phyloP scores from a whole-genome alignment of 768 basidiomycete species.

The button mushroom (Agaricus bisporus) region DNA sequence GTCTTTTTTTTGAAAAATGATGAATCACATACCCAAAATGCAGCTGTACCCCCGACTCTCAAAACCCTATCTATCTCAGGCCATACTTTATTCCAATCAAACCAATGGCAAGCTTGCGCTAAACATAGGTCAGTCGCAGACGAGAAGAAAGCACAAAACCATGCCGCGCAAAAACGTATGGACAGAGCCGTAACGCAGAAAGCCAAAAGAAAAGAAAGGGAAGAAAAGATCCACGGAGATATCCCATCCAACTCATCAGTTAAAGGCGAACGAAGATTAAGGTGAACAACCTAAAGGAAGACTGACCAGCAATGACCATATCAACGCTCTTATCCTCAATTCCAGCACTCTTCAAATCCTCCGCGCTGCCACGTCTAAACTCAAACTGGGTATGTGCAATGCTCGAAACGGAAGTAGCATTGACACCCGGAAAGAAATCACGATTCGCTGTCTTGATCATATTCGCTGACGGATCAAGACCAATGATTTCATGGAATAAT shows the following conservation, averaged over 20 bases:
- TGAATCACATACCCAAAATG: conserved; percentile 57
- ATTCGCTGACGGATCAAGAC: conserved; percentile 65
- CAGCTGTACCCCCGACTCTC: conserved; percentile 56
- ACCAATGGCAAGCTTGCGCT: conserved; percentile 85
- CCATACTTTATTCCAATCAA: conserved; percentile 70
- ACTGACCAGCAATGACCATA: conserved; percentile 58
- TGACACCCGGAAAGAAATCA: not conserved
- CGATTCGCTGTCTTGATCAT: conserved; percentile 51
- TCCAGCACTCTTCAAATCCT: conserved; percentile 43
- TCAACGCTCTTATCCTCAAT: conserved; percentile 49
- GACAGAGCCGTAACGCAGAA: not conserved
- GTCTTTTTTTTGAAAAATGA: too few species aligned
- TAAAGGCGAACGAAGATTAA: not conserved
- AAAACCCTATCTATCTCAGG: conserved; percentile 58
- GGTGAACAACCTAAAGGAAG: not conserved
- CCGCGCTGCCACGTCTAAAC: conserved; percentile 38
- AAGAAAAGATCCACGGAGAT: not conserved
- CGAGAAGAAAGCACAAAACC: too few species aligned
- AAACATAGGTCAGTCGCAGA: not conserved
- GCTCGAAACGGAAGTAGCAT: not conserved
- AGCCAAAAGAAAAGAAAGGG: not conserved
- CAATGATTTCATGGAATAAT: conserved; percentile 65
- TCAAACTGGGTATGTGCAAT: conserved; percentile 12
- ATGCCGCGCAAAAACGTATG: too few species aligned
- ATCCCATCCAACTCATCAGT: not conserved